Conservation (phyloP, 495 filamentous ascomycete genomes). For the Aspergillus wentii region DNA sequence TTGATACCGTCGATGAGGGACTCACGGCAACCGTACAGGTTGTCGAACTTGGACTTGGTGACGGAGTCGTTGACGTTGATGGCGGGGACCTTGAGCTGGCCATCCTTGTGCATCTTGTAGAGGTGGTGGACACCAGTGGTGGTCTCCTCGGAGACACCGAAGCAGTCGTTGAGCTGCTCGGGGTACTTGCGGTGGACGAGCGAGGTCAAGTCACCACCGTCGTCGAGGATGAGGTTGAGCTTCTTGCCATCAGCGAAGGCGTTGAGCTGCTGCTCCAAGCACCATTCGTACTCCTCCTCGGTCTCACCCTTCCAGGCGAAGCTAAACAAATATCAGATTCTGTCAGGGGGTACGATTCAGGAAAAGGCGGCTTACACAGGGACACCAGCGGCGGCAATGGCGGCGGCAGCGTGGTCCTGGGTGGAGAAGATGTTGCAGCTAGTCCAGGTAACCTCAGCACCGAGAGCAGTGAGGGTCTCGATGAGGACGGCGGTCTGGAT, state of each 20-base stretch:
- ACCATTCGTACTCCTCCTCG: conserved; percentile 99
- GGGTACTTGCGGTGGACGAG: conserved; percentile 98
- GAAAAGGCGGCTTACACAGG: conserved; percentile 76
- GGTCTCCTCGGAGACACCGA: conserved; percentile 97
- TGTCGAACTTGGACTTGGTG: conserved; percentile 99
- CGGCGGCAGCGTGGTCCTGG: conserved; percentile 96
- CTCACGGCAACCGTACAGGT: conserved; percentile 98
- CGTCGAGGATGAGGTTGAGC: conserved; percentile 97
- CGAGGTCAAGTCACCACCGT: conserved; percentile 95
- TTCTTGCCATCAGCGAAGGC: conserved; percentile 96
- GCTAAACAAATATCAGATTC: conserved; percentile 34
- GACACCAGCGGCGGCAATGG: conserved; percentile 89
- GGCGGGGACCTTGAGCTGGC: conserved; percentile 84
- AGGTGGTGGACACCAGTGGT: conserved; percentile 99
- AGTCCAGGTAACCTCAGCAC: conserved; percentile 96
- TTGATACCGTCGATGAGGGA: conserved; percentile 99
- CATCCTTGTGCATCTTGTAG: conserved; percentile 94
- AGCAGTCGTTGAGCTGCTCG: conserved; percentile 95
- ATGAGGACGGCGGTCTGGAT: conserved; percentile 99
- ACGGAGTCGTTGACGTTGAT: conserved; percentile 99
- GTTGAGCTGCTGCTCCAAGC: conserved; percentile 93
- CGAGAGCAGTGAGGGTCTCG: conserved; percentile 89
- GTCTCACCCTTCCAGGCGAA: conserved; percentile 99
- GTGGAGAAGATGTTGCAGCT: conserved; percentile 99
- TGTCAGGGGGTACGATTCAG: neutral